Percentiles rank a stretch among this genome's conserved stretches.
phyloP scores from a whole-genome alignment of 177 flowering plant species.

The Tripterygium wilfordii region DNA sequence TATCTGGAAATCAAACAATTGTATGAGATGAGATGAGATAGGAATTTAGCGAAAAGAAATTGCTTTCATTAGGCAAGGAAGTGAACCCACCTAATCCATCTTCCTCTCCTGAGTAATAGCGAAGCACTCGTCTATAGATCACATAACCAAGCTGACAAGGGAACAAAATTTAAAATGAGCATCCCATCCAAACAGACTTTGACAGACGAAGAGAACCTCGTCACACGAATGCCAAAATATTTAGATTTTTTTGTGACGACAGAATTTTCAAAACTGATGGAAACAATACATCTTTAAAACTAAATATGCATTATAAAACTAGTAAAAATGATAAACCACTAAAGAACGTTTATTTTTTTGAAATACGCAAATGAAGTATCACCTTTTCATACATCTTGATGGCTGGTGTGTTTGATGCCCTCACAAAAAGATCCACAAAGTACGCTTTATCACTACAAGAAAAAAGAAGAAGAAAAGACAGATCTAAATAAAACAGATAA shows the following conservation, averaged over 20 bases:
- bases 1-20: constrained; percentile 48
- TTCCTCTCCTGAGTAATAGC: constrained; percentile 95
- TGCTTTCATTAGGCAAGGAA: neutral
- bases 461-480: constrained; percentile 4
- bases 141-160: constrained; percentile 74
- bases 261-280: too few relatives aligned
- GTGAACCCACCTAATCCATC: constrained; percentile 88
- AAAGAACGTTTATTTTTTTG: too few relatives aligned
- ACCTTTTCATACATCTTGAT: constrained; percentile 99
- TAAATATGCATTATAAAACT: too few relatives aligned
- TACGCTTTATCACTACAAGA: constrained; percentile 79
- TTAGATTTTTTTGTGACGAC: too few relatives aligned
- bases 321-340: too few relatives aligned
- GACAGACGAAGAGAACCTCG: neutral
- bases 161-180: constrained; percentile 8
- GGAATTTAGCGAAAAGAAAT: neutral
- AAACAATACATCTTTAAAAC: too few relatives aligned
- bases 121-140: constrained; percentile 81
- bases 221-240: neutral
- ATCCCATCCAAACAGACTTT: neutral
- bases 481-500: neutral
- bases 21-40: neutral
- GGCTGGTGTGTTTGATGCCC: constrained; percentile 89
- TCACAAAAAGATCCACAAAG: constrained; percentile 92
- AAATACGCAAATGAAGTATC: constrained; percentile 12